Conservation (phyloP, 768 basidiomycete genomes). For the Xerocomellus amylosporus region DNA sequence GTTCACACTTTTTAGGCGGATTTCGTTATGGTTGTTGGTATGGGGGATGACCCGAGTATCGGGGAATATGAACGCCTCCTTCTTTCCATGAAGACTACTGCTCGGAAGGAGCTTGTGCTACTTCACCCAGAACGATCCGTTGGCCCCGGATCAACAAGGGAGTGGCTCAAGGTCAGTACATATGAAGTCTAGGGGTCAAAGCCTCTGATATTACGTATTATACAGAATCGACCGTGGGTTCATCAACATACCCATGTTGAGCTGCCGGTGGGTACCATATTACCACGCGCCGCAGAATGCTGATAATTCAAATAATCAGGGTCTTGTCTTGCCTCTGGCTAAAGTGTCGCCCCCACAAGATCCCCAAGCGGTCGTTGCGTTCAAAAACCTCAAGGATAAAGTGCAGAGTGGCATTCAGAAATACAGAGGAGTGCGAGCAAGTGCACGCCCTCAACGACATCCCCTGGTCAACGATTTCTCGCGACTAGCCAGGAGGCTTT, state of each 20-base stretch:
- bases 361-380: constrained; percentile 81
- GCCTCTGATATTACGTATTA: neutral
- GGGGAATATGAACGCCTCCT: constrained; percentile 95
- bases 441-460: constrained; percentile 69
- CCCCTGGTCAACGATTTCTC: constrained; percentile 90
- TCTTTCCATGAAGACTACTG: constrained; percentile 95
- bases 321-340: constrained; percentile 61
- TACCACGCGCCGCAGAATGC: neutral
- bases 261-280: constrained; percentile 56
- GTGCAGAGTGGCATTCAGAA: constrained; percentile 88
- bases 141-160: constrained; percentile 84
- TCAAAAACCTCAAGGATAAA: constrained; percentile 90
- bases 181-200: neutral
- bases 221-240: constrained; percentile 89
- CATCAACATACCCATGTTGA: constrained; percentile 97
- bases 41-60: constrained; percentile 86
- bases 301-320: constrained; percentile 42
- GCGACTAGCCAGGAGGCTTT: constrained; percentile 83
- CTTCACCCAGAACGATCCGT: constrained; percentile 91
- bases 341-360: constrained; percentile 69
- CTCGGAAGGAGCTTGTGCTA: constrained; percentile 94
- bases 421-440: constrained; percentile 66
- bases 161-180: constrained; percentile 82
- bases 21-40: constrained; percentile 89
- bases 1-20: constrained; percentile 58